Evolutionary conservation across 352 stramenopile genomes (phyloP).

Genomic region (Nothophytophthora sp.): DNA sequence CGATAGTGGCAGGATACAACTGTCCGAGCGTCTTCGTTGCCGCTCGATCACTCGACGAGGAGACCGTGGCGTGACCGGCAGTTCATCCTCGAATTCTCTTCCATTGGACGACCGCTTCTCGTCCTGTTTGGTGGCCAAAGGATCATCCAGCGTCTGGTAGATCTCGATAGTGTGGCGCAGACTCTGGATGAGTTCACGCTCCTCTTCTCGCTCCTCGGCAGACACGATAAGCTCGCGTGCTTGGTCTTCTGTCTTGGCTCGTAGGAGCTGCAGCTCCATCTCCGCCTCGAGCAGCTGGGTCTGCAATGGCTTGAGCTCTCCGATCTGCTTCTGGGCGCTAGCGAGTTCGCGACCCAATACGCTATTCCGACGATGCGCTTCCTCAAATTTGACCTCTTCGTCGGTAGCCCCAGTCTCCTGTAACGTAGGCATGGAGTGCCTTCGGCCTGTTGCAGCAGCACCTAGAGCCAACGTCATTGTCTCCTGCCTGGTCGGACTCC

Average conservation of each 20-base stretch:
- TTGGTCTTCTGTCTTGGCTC: constrained; percentile 23
- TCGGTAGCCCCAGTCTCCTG: constrained; percentile 28
- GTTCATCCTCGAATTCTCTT: constrained; percentile 17
- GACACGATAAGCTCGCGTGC: constrained; percentile 26
- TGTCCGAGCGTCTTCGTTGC: constrained; percentile 26
- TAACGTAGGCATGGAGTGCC: constrained; percentile 22
- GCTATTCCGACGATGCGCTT: constrained; percentile 41
- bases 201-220: constrained; percentile 41
- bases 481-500: constrained; percentile 20
- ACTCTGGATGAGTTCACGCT: constrained; percentile 60
- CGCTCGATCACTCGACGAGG: constrained; percentile 10
- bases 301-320: constrained; percentile 49
- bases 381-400: constrained; percentile 48
- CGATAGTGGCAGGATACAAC: constrained; percentile 3
- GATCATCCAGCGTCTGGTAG: constrained; percentile 64
- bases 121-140: constrained; percentile 22
- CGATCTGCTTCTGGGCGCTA: constrained; percentile 54
- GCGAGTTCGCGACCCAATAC: constrained; percentile 51
- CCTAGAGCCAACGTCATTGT: too few relatives aligned
- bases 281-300: constrained; percentile 32
- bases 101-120: constrained; percentile 5
- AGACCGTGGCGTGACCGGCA: constrained; percentile 18
- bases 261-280: constrained; percentile 36
- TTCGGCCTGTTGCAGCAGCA: constrained; percentile 5
- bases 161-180: constrained; percentile 56